Conservation (phyloP, 2,329 filamentous ascomycete genomes). For the Sporothrix brasiliensis region DNA sequence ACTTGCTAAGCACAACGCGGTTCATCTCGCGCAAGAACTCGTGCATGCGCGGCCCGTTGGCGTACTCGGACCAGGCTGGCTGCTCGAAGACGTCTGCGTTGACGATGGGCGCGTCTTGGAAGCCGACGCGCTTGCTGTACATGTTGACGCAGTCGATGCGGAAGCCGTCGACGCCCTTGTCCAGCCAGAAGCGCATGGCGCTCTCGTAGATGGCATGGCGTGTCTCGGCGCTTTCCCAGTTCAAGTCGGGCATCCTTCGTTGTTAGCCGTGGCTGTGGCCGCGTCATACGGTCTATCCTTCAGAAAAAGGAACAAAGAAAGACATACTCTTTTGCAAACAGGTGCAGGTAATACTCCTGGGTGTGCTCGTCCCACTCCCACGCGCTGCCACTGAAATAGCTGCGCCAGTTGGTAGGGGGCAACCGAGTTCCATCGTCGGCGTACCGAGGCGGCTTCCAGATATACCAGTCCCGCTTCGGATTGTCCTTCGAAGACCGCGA, state of each 20-base stretch:
- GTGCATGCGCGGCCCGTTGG: constrained; percentile 69
- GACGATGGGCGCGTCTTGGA: constrained; percentile 55
- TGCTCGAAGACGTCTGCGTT: constrained; percentile 53
- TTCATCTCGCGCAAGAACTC: constrained; percentile 71
- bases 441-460: constrained; percentile 47
- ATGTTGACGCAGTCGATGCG: constrained; percentile 76
- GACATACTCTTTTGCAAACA: constrained; percentile 60
- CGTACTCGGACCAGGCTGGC: constrained; percentile 59
- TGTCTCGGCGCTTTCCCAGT: constrained; percentile 74
- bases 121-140: constrained; percentile 64
- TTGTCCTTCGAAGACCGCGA: constrained; percentile 63
- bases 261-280: neutral
- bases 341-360: constrained; percentile 73
- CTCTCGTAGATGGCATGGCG: constrained; percentile 70
- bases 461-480: constrained; percentile 63
- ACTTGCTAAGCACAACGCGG: constrained; percentile 57
- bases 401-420: constrained; percentile 76
- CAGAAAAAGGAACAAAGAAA: neutral
- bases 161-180: constrained; percentile 72
- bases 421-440: constrained; percentile 61
- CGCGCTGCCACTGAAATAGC: constrained; percentile 62
- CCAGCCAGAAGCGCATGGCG: constrained; percentile 77
- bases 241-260: constrained; percentile 74
- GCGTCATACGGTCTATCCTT: too few relatives aligned
- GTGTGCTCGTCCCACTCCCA: constrained; percentile 76